Conservation (phyloP, 2,329 filamentous ascomycete genomes). For the Aspergillus carbonarius region DNA sequence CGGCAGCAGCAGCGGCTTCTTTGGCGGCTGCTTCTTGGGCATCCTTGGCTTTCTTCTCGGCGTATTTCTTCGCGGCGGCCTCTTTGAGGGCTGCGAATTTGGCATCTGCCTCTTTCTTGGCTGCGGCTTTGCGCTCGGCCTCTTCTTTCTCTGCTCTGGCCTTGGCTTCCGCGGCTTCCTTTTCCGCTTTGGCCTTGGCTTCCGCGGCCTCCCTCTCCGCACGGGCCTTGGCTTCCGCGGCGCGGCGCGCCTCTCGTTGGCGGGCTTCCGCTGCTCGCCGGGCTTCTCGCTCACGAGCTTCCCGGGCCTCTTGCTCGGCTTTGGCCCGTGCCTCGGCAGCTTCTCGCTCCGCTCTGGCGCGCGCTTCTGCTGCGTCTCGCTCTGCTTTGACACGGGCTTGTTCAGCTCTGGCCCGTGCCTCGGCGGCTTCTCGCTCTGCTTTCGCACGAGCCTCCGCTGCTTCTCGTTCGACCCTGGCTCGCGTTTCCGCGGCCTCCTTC, state of each 20-base stretch:
- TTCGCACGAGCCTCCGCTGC: constrained; percentile 22
- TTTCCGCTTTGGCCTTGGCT: constrained; percentile 26
- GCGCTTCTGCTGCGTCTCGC: constrained; percentile 33
- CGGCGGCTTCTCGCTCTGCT: constrained; percentile 21
- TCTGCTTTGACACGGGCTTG: constrained; percentile 28
- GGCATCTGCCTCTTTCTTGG: constrained; percentile 40
- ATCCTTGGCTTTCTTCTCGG: constrained; percentile 39
- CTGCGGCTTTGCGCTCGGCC: constrained; percentile 56
- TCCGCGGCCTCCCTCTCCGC: constrained; percentile 20
- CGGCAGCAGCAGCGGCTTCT: constrained; percentile 27
- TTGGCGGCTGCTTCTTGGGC: constrained; percentile 30
- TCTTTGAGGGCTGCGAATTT: constrained; percentile 41
- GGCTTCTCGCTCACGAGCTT: background rate
- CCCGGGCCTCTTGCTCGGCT: constrained; percentile 18
- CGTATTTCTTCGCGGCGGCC: constrained; percentile 39
- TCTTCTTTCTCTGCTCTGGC: constrained; percentile 36
- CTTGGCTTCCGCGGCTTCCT: constrained; percentile 36
- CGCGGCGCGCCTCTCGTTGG: background rate
- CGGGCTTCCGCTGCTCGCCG: constrained; percentile 8
- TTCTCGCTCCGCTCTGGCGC: constrained; percentile 1
- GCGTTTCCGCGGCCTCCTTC: constrained; percentile 30
- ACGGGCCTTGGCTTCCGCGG: constrained; percentile 24
- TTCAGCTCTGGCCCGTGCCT: constrained; percentile 19
- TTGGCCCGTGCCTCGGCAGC: constrained; percentile 27
- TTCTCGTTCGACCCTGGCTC: constrained; percentile 22